Evolutionary conservation across 345 rosid species (phyloP).

Genomic region (Geranium brycei): DNA sequence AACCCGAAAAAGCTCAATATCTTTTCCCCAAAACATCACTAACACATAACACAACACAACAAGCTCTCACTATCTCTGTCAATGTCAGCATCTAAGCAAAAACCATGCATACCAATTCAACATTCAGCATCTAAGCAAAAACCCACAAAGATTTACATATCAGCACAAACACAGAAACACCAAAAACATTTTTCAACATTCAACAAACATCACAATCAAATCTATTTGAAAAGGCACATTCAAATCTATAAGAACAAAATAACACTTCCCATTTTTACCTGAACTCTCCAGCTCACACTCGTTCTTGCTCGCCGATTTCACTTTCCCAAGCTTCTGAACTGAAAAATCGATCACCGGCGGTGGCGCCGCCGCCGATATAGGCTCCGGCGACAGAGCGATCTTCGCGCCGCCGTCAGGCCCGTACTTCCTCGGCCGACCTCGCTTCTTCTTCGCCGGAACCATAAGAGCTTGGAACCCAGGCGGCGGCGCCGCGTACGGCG

Average conservation of each 20-base stretch:
- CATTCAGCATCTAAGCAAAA: conserved; percentile 9
- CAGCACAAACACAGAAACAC: background rate
- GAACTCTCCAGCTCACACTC: conserved; percentile 57
- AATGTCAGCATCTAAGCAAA: conserved; percentile 22
- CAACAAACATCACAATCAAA: no score
- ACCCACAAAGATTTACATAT: background rate
- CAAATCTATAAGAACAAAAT: background rate
- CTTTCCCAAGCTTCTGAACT: conserved; percentile 49
- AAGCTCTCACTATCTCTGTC: conserved; percentile 15
- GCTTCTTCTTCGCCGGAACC: conserved; percentile 55
- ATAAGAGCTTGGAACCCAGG: conserved; percentile 1
- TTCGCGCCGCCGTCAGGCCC: conserved; percentile 67
- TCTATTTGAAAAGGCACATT: background rate
- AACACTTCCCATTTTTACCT: conserved; percentile 27
- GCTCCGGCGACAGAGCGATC: conserved; percentile 68
- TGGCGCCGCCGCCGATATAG: conserved; percentile 73
- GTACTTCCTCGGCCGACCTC: conserved; percentile 92
- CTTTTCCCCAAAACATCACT: no score
- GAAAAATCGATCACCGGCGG: conserved; percentile 90
- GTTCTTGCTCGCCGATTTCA: conserved; percentile 54
- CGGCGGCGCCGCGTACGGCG: conserved; percentile 14
- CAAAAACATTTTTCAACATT: background rate
- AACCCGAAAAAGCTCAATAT: no score
- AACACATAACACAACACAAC: background rate
- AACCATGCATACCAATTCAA: conserved; percentile 27